Percentiles rank a stretch among this genome's conserved stretches.
Evolutionary conservation across 345 rosid genomes (phyloP).

Genomic region (Hibiscus tridactylites): DNA sequence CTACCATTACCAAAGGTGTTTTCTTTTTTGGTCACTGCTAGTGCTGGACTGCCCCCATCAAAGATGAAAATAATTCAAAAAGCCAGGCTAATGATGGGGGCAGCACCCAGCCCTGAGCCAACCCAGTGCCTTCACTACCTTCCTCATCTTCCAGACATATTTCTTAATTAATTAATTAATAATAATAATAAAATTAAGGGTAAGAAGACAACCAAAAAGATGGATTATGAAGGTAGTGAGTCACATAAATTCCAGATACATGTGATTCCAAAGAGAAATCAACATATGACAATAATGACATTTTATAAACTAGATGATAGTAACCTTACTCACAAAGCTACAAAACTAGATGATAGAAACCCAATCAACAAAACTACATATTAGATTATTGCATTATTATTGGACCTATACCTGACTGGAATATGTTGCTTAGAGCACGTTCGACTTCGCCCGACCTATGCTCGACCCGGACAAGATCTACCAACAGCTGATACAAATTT

Average conservation of each 20-base stretch:
- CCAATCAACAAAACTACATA: neutral
- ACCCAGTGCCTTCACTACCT: neutral
- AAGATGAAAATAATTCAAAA: neutral
- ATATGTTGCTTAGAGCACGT: constrained; percentile 51
- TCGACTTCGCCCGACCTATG: constrained; percentile 79
- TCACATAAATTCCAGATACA: neutral
- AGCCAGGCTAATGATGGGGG: neutral
- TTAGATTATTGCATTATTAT: constrained; percentile 31
- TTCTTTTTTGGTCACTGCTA: neutral
- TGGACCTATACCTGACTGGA: constrained; percentile 80
- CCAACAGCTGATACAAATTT: constrained; percentile 60
- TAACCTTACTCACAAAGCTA: neutral
- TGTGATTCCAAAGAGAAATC: neutral
- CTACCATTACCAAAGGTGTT: neutral
- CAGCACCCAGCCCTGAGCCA: neutral
- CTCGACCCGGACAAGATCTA: constrained; percentile 73
- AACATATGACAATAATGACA: neutral
- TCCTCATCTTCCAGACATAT: neutral
- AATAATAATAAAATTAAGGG: neutral
- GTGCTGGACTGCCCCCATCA: constrained; percentile 1
- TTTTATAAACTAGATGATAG: neutral
- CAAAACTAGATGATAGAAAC: neutral
- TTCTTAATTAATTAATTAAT: neutral
- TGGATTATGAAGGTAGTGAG: neutral
- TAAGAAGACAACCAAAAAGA: neutral